phyloP scores from a whole-genome alignment of 768 basidiomycete species.

The Polyporus arcularius region DNA sequence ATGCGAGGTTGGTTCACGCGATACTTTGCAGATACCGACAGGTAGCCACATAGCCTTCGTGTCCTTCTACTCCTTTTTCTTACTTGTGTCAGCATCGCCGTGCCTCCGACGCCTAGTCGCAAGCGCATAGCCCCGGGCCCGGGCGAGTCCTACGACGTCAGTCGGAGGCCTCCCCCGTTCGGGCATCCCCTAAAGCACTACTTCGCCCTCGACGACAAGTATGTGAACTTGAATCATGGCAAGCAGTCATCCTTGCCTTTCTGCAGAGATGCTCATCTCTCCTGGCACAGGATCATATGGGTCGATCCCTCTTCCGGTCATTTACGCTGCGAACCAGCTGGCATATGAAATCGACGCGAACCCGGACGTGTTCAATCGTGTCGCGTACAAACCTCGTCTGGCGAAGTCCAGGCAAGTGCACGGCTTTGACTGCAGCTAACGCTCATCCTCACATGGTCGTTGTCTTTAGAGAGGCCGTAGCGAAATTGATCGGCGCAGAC shows the following conservation, averaged over 20 bases:
- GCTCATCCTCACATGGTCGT: slow-evolving; percentile 26
- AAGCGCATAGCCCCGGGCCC: not conserved
- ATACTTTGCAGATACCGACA: too few relatives aligned
- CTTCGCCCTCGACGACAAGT: slow-evolving; percentile 57
- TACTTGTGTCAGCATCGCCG: too few relatives aligned
- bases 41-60: too few relatives aligned
- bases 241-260: slow-evolving; percentile 3
- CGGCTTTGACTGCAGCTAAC: not conserved
- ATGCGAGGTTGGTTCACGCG: too few relatives aligned
- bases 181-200: slow-evolving; percentile 57
- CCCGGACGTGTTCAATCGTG: slow-evolving; percentile 23
- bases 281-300: slow-evolving; percentile 23
- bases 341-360: slow-evolving; percentile 18
- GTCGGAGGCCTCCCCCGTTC: slow-evolving; percentile 43
- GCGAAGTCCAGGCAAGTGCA: slow-evolving; percentile 15
- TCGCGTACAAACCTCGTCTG: slow-evolving; percentile 9
- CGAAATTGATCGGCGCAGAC: slow-evolving; percentile 50
- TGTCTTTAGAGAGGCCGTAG: slow-evolving; percentile 45
- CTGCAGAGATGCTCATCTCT: too few relatives aligned
- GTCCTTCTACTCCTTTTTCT: too few relatives aligned
- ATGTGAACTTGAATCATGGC: slow-evolving; percentile 71
- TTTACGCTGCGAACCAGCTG: slow-evolving; percentile 5
- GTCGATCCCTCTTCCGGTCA: slow-evolving; percentile 21
- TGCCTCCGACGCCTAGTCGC: too few relatives aligned
- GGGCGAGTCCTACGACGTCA: slow-evolving; percentile 23